These are phyloP conservation scores for Fusarium globosum DNA, from an alignment of 2,329 filamentous ascomycete species.

Conservation along the genomic window DNA sequence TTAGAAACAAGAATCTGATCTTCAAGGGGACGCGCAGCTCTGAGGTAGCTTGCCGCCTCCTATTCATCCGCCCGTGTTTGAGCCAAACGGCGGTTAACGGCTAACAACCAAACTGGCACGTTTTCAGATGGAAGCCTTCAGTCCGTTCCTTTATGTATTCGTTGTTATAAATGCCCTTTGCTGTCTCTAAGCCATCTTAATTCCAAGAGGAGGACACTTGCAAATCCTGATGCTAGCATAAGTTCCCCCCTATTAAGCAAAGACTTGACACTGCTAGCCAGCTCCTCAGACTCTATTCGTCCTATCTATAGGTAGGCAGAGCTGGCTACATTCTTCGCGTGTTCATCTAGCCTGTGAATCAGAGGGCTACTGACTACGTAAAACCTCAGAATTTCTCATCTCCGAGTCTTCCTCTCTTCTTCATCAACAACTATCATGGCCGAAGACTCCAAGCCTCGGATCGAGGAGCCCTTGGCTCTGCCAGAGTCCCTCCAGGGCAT, in stretches of 20 bases:
- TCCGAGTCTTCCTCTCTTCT: neutral
- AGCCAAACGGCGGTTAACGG: too few species aligned
- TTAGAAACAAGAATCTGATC: too few species aligned
- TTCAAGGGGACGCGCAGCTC: neutral
- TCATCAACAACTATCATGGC: constrained; percentile 4
- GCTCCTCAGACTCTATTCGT: neutral
- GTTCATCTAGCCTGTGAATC: constrained; percentile 11
- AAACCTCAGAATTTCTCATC: neutral
- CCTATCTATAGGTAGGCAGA: too few species aligned
- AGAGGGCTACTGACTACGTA: neutral
- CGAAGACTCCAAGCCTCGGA: neutral
- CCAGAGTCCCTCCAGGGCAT: constrained; percentile 31
- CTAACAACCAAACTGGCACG: too few species aligned
- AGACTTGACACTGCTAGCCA: neutral
- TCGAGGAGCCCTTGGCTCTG: neutral
- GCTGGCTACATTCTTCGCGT: too few species aligned
- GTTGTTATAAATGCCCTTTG: too few species aligned
- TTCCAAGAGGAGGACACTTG: too few species aligned
- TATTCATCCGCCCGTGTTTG: neutral
- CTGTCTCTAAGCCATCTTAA: too few species aligned
- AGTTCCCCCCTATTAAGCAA: too few species aligned
- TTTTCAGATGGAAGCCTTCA: too few species aligned
- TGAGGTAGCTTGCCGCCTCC: neutral
- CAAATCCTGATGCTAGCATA: too few species aligned
- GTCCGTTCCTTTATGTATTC: too few species aligned